A percentile compares a stretch with the other conserved stretches of the same genome.
Evolutionary conservation across 2,329 filamentous ascomycete genomes (phyloP).

Genomic region (Scytalidium lignicola): DNA sequence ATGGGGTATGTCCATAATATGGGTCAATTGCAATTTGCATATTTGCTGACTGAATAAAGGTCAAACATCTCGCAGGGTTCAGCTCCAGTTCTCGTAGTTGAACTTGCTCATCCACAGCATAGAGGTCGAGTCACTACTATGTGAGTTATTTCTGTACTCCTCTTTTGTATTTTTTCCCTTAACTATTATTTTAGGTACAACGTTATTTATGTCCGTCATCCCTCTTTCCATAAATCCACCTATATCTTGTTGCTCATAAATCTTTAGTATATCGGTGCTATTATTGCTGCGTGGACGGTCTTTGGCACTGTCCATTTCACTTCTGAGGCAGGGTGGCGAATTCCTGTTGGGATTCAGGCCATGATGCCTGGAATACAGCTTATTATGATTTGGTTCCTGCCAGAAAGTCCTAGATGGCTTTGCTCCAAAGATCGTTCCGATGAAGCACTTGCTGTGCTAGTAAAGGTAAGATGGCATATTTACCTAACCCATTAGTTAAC

Average conservation of each 20-base stretch:
- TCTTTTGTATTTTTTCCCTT: conserved; percentile 13
- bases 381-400: conserved; percentile 13
- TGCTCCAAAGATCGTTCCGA: conserved; percentile 12
- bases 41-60: conserved; percentile 10
- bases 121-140: too few species aligned
- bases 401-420: conserved; percentile 16
- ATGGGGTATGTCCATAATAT: conserved; percentile 27
- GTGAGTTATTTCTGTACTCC: too few species aligned
- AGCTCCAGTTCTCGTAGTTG: too few species aligned
- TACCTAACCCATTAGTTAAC: too few species aligned
- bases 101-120: too few species aligned
- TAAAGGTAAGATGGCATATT: conserved; percentile 13
- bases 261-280: conserved; percentile 31
- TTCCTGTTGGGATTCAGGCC: conserved; percentile 13
- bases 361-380: conserved; percentile 14
- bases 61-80: conserved; percentile 33
- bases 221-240: conserved; percentile 29
- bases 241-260: conserved; percentile 42
- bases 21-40: conserved; percentile 30
- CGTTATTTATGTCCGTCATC: conserved; percentile 33
- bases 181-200: conserved; percentile 21
- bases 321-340: conserved; percentile 9
- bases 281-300: conserved; percentile 15
- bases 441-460: conserved; percentile 24
- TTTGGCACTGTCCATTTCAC: conserved; percentile 12